Evolutionary conservation across 306 rosid genomes (phyloP), one percentile per base, ranked within the genome.

Genomic region (Trichosanthes cucumerina): DNA sequence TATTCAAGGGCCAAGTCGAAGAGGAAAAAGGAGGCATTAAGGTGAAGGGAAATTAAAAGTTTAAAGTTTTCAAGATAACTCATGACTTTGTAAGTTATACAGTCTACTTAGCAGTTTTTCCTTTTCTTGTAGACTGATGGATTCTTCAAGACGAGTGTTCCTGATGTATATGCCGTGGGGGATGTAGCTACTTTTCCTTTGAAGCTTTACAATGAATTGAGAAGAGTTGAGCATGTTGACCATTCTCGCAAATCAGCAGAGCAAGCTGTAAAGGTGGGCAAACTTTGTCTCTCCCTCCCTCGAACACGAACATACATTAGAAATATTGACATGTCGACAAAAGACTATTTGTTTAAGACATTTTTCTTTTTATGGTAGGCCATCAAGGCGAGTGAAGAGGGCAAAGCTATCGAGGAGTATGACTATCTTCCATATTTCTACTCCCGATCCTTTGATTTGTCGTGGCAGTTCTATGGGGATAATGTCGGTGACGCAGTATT

Each of bases 391-490:
- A 79, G 88, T 8, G 96, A 90, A 84, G 90, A 75, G 75, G 96
- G 93, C 33, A 85, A 92, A 80, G 72, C 90, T 19, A 68, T 88
- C 28, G 97, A 87, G 83, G 97, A 86, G 65, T 95, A 95, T 39
- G 98, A 95, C 86, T 95, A 95, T 86, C 98, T 92, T 69, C 98
- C 98, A 34, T 92, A 16, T 89, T 95, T 95, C 90, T 95, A 95
- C 71, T 95, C 98, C 23, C 98, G 97, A 66, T 70, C 96, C n/a
- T 95, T 95, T 14, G 91, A 92, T 64, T 86, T 92, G 80, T 79
- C 97, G 3, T 95, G 98, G 98, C 96, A 92, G 81, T 95, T 95
- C 90, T 92, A 92, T 2, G 98, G 98, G 16, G 97, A 95, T 85
- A 95, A 95, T 49, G 97, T 87, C 5, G 98, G 98, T 2, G 97